These are phyloP conservation scores for Pilatotrama ljubarskyi DNA, from an alignment of 768 basidiomycete genomes.

Conservation along the genomic window DNA sequence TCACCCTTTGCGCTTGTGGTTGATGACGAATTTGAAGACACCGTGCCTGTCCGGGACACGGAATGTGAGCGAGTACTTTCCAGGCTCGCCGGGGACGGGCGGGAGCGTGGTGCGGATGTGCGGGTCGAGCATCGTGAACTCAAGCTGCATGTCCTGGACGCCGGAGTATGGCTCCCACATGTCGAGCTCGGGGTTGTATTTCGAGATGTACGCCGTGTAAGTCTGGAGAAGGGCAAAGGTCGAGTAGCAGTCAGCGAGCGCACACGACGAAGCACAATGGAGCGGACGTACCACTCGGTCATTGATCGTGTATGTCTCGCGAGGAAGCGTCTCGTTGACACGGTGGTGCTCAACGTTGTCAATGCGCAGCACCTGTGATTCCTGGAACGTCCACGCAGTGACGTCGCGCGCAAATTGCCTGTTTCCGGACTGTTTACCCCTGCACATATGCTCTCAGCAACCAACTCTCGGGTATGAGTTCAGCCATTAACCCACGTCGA, in stretches of 20 bases:
- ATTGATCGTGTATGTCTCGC: slow-evolving; percentile 80
- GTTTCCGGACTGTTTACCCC: slow-evolving; percentile 73
- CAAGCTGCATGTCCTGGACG: slow-evolving; percentile 82
- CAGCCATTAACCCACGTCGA: slow-evolving; percentile 45
- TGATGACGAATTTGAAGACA: slow-evolving; percentile 95
- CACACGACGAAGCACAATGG: neutral
- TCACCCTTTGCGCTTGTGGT: slow-evolving; percentile 88
- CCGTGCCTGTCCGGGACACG: slow-evolving; percentile 93
- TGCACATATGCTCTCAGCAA: slow-evolving; percentile 24
- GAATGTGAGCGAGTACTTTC: slow-evolving; percentile 82
- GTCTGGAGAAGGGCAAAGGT: slow-evolving; percentile 44
- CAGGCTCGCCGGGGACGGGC: slow-evolving; percentile 55
- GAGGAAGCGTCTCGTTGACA: slow-evolving; percentile 59
- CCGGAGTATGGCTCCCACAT: slow-evolving; percentile 74
- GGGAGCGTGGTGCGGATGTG: slow-evolving; percentile 82
- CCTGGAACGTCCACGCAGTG: slow-evolving; percentile 89
- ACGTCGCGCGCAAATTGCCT: slow-evolving; percentile 71
- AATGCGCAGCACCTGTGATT: slow-evolving; percentile 77
- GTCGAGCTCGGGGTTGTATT: slow-evolving; percentile 54
- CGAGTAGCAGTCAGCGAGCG: neutral
- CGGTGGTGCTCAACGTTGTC: slow-evolving; percentile 73
- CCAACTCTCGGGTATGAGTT: neutral
- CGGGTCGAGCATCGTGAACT: slow-evolving; percentile 99
- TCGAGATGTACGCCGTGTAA: slow-evolving; percentile 72
- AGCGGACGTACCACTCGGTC: slow-evolving; percentile 67